A percentile compares a stretch with the other conserved stretches of the same genome.
phyloP scores from a whole-genome alignment of 306 rosid genomes.

The Medicago truncatula region DNA sequence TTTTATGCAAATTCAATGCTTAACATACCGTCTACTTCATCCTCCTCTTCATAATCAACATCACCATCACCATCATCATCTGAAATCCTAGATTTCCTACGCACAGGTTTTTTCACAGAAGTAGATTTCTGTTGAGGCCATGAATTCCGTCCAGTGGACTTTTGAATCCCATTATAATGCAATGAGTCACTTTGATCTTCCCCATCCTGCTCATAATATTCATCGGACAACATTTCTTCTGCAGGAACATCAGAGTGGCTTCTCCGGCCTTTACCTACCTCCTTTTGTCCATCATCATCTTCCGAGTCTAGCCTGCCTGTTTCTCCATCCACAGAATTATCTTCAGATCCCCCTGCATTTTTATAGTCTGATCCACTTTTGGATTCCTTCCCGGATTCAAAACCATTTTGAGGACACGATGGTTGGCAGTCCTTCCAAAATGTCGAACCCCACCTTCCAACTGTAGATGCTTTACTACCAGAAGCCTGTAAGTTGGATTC shows the following conservation, averaged over 20 bases:
- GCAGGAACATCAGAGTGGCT: constrained; percentile 86
- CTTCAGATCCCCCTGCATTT: constrained; percentile 72
- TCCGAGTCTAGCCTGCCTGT: constrained; percentile 77
- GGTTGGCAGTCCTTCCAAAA: constrained; percentile 99
- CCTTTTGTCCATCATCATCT: constrained; percentile 73
- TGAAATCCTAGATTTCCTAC: constrained; percentile 63
- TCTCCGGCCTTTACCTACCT: constrained; percentile 64
- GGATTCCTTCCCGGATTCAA: constrained; percentile 82
- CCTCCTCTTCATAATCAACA: constrained; percentile 95
- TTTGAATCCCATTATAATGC: constrained; percentile 60
- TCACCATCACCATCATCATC: constrained; percentile 73
- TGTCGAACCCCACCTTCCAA: constrained; percentile 93
- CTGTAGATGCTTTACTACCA: constrained; percentile 68
- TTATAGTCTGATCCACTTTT: constrained; percentile 77
- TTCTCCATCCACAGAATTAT: constrained; percentile 71
- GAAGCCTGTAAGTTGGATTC: constrained; percentile 59
- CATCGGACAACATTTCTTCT: constrained; percentile 96
- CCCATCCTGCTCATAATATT: constrained; percentile 97
- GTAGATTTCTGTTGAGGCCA: constrained; percentile 67
- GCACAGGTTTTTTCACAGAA: constrained; percentile 46
- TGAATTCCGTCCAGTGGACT: constrained; percentile 57
- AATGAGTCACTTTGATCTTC: constrained; percentile 81
- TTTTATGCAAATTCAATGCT: constrained; percentile 28
- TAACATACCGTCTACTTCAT: constrained; percentile 80
- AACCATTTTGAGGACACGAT: constrained; percentile 64